phyloP scores from a whole-genome alignment of 495 filamentous ascomycete genomes.

The Talaromyces ruber region DNA sequence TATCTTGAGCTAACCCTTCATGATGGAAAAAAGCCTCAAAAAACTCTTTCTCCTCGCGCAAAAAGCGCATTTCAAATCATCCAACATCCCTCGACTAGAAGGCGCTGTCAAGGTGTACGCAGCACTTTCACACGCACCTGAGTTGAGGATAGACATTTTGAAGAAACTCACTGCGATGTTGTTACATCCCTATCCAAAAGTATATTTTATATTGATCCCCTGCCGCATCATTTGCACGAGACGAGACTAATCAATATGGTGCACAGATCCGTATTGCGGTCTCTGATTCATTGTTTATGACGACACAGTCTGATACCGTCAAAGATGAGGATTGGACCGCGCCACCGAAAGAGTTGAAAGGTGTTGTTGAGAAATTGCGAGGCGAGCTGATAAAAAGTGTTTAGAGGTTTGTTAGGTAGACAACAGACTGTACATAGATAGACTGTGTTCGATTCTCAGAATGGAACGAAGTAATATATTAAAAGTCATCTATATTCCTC shows the following conservation, averaged over 20 bases:
- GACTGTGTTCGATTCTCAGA: not conserved
- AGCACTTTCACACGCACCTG: conserved; percentile 40
- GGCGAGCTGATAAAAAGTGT: not conserved
- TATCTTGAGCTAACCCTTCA: not conserved
- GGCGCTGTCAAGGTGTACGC: conserved; percentile 72
- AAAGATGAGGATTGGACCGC: conserved; percentile 35
- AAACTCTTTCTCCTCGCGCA: conserved; percentile 60
- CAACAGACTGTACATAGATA: not conserved
- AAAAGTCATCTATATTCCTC: not conserved
- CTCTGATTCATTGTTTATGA: conserved; percentile 31
- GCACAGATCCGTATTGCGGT: conserved; percentile 26
- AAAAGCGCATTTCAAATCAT: conserved; percentile 73
- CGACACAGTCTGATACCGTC: conserved; percentile 22
- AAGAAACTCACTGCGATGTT: conserved; percentile 51
- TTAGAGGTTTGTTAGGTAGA: not conserved
- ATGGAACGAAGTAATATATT: not conserved
- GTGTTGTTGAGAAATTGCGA: conserved; percentile 23
- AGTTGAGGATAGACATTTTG: conserved; percentile 34
- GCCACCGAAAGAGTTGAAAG: conserved; percentile 29
- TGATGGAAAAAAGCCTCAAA: conserved; percentile 33
- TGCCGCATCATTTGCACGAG: not conserved
- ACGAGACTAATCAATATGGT: not conserved
- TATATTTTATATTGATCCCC: conserved; percentile 30
- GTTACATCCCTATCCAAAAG: conserved; percentile 55
- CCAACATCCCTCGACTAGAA: conserved; percentile 67